Evolutionary conservation across 1,139 yeast species (phyloP).

Genomic region (Geotrichum australiense): DNA sequence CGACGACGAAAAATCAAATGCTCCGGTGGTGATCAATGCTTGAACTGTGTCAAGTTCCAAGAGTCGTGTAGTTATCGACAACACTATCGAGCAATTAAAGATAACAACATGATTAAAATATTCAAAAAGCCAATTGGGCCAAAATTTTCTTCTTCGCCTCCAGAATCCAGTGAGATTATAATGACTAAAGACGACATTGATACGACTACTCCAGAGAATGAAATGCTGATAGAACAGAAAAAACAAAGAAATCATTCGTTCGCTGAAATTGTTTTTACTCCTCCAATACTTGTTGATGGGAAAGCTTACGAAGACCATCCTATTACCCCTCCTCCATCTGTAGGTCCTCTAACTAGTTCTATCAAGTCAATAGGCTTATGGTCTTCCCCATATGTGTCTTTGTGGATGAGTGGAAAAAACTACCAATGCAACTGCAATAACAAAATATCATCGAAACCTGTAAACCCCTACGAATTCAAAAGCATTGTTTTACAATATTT

Average conservation of each 20-base stretch:
- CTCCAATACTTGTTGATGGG: slow-evolving; percentile 14
- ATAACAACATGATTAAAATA: slow-evolving; percentile 20
- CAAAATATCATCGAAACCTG: neutral
- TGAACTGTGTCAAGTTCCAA: slow-evolving; percentile 24
- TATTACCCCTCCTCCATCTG: neutral
- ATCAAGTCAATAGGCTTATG: too few relatives aligned
- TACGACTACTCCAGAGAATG: slow-evolving; percentile 2
- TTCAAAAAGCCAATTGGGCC: neutral
- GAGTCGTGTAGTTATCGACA: slow-evolving; percentile 24
- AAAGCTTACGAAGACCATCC: neutral
- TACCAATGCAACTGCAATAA: neutral
- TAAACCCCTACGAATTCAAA: slow-evolving; percentile 22
- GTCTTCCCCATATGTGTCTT: neutral
- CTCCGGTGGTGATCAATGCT: slow-evolving; percentile 40
- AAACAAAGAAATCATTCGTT: too few relatives aligned
- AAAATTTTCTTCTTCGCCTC: neutral
- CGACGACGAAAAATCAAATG: slow-evolving; percentile 56
- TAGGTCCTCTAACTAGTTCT: neutral
- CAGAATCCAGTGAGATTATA: neutral
- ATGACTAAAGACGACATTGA: slow-evolving; percentile 1
- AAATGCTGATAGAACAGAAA: too few relatives aligned
- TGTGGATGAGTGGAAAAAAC: neutral
- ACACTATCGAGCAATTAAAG: slow-evolving; percentile 26
- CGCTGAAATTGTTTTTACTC: slow-evolving; percentile 14
- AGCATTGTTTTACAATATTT: slow-evolving; percentile 21